A percentile compares a stretch with the other conserved stretches of the same genome.
These are phyloP conservation scores for Xylaria sp. DNA, from an alignment of 2,329 filamentous ascomycete species.

Conservation along the genomic window DNA sequence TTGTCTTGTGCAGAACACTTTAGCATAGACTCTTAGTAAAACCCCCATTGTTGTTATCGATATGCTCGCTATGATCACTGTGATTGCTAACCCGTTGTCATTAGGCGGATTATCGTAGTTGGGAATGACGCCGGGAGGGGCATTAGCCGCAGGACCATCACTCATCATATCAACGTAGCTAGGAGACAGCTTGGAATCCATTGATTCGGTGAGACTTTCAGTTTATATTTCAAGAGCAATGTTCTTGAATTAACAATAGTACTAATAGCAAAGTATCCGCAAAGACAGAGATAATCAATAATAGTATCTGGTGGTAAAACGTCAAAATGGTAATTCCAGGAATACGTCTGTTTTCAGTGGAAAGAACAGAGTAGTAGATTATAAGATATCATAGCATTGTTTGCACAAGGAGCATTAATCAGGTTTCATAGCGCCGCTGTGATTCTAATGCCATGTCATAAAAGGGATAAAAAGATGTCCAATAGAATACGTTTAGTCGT, in stretches of 20 bases:
- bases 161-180: conserved; percentile 1
- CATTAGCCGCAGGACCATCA: conserved; percentile 12
- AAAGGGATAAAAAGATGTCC: not conserved
- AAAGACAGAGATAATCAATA: not conserved
- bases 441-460: not conserved
- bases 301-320: not conserved
- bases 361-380: not conserved
- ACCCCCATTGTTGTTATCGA: not conserved
- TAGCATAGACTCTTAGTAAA: conserved; percentile 21
- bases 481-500: not conserved
- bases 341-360: not conserved
- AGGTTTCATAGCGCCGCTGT: not conserved
- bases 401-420: not conserved
- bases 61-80: not conserved
- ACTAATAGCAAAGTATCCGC: too few species aligned
- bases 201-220: not conserved
- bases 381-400: not conserved
- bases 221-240: not conserved
- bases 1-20: conserved; percentile 6
- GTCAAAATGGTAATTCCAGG: not conserved
- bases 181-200: not conserved
- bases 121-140: conserved; percentile 15
- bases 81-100: conserved; percentile 4
- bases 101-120: conserved; percentile 20
- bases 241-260: not conserved